These are phyloP conservation scores for Trypanosoma lewisi DNA, from an alignment of 208 protist species.

Conservation along the genomic window DNA sequence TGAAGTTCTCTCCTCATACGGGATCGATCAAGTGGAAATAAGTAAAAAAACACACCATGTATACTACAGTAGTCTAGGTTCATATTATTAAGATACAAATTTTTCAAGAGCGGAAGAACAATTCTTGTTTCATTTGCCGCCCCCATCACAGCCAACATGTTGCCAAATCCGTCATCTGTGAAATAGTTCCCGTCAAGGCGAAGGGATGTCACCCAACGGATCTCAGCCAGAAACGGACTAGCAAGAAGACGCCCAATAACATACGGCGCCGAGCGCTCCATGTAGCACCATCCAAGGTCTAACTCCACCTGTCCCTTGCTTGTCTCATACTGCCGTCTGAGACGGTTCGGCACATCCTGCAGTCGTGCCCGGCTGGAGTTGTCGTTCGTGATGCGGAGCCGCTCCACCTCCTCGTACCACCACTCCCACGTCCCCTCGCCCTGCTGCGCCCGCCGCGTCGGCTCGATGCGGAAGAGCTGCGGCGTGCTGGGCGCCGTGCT, in stretches of 20 bases:
- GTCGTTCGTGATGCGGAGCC: slow-evolving; percentile 63
- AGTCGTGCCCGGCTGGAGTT: slow-evolving; percentile 45
- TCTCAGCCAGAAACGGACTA: slow-evolving; percentile 46
- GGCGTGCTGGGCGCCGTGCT: slow-evolving; percentile 40
- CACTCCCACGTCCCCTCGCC: slow-evolving; percentile 60
- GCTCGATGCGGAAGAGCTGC: slow-evolving; percentile 61
- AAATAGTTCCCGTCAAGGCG: slow-evolving; percentile 85
- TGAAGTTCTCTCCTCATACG: slow-evolving; percentile 9
- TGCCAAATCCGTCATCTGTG: slow-evolving; percentile 67
- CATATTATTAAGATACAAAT: slow-evolving; percentile 86
- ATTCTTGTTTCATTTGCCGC: slow-evolving; percentile 42
- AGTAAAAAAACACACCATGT: slow-evolving; percentile 55
- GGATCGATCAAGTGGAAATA: slow-evolving; percentile 64
- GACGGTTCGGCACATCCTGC: slow-evolving; percentile 57
- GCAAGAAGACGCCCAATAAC: slow-evolving; percentile 60
- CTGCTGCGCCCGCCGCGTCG: slow-evolving; percentile 25
- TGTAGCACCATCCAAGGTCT: slow-evolving; percentile 72
- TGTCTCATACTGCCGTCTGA: slow-evolving; percentile 54
- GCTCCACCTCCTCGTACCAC: slow-evolving; percentile 73
- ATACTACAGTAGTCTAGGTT: slow-evolving; percentile 60
- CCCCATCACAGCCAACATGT: slow-evolving; percentile 65
- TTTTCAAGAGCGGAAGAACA: slow-evolving; percentile 56
- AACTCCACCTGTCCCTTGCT: slow-evolving; percentile 60
- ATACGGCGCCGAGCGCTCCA: slow-evolving; percentile 77
- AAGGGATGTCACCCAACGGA: slow-evolving; percentile 73